Evolutionary conservation across 148 eudicot genomes (phyloP).

Genomic region (Salicornia ramosissima): DNA sequence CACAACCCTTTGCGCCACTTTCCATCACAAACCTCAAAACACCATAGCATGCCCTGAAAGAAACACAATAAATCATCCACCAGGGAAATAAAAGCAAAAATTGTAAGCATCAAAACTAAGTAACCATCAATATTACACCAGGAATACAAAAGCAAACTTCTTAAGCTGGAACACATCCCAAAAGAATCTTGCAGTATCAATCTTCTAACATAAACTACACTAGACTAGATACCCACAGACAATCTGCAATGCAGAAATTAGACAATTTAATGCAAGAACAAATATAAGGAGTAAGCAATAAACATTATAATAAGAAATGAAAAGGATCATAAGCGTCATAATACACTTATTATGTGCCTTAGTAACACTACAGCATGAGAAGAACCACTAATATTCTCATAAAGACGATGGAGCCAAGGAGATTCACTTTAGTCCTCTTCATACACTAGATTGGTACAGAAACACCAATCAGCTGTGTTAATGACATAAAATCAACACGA

Average conservation of each 20-base stretch:
- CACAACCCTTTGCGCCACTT: constrained; percentile 77
- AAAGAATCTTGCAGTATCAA: no score
- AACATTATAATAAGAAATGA: no score
- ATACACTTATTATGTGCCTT: constrained; percentile 17
- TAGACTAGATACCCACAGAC: no score
- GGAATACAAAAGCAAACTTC: not conserved
- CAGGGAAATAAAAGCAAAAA: not conserved
- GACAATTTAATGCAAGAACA: no score
- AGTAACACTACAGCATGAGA: constrained; percentile 24
- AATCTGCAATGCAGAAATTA: no score
- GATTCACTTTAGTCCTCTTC: constrained; percentile 41
- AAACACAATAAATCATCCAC: not conserved
- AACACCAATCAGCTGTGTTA: constrained; percentile 41
- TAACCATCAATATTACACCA: not conserved
- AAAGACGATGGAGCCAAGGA: constrained; percentile 23
- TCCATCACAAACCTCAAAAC: constrained; percentile 76
- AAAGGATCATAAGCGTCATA: not conserved
- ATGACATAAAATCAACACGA: constrained; percentile 25
- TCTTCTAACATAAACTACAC: no score
- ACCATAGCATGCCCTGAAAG: constrained; percentile 74
- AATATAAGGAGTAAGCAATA: no score
- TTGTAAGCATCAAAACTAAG: not conserved
- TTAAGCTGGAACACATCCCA: no score
- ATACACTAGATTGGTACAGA: constrained; percentile 45
- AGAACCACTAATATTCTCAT: constrained; percentile 14